phyloP scores from a whole-genome alignment of 441 rosid genomes.

The Macaranga tanarius region DNA sequence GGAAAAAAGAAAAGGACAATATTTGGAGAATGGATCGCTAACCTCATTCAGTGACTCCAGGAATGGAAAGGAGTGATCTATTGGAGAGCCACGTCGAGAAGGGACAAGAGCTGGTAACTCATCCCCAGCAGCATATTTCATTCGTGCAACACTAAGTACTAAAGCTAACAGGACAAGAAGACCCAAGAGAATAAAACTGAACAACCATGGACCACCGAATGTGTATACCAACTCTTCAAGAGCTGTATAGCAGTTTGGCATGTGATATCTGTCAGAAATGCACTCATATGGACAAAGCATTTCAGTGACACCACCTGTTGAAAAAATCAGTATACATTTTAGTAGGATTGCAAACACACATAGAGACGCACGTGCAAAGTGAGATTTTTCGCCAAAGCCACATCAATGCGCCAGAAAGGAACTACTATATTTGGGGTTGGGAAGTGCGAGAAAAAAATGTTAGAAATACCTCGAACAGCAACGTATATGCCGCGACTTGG shows the following conservation, averaged over 20 bases:
- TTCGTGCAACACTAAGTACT: slow-evolving; percentile 88
- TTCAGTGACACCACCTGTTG: slow-evolving; percentile 79
- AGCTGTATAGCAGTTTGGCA: slow-evolving; percentile 89
- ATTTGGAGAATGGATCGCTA: neutral
- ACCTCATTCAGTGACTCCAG: slow-evolving; percentile 94
- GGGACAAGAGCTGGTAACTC: slow-evolving; percentile 63
- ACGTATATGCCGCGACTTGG: slow-evolving; percentile 70
- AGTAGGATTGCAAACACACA: neutral
- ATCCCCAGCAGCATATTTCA: slow-evolving; percentile 82
- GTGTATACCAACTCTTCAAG: slow-evolving; percentile 89
- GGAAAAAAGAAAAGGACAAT: too few relatives aligned
- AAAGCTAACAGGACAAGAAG: slow-evolving; percentile 80
- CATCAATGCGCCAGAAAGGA: neutral
- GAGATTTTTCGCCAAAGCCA: slow-evolving; percentile 10
- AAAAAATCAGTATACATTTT: neutral
- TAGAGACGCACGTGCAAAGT: neutral
- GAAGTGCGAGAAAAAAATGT: neutral
- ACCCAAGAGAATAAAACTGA: slow-evolving; percentile 66
- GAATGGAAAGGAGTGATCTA: slow-evolving; percentile 86
- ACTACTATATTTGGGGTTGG: too few relatives aligned
- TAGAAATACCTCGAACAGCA: slow-evolving; percentile 55
- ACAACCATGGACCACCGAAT: slow-evolving; percentile 94
- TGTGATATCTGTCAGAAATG: slow-evolving; percentile 77
- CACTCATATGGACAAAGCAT: slow-evolving; percentile 85
- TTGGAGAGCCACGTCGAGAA: slow-evolving; percentile 59